A percentile compares a stretch with the other conserved stretches of the same genome.
These are phyloP conservation scores for Taphrina wiesneri DNA, from an alignment of 1,139 yeast species.

Conservation along the genomic window DNA sequence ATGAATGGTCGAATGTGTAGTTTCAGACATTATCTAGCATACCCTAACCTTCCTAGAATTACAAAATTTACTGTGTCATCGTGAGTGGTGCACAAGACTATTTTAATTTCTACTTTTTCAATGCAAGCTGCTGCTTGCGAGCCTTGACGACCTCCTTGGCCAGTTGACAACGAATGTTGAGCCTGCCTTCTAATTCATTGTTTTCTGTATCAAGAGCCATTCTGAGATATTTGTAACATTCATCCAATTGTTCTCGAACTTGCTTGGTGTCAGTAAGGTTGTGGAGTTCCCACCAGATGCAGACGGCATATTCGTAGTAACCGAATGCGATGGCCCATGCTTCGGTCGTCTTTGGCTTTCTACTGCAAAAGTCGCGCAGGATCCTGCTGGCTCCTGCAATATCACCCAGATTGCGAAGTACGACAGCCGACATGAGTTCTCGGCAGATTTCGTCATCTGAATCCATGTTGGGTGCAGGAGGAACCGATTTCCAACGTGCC, in stretches of 20 bases:
- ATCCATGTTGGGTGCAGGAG: constrained; percentile 31
- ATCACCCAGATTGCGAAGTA: constrained; percentile 26
- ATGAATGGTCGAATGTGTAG: neutral
- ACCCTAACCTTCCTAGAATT: neutral
- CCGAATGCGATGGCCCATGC: constrained; percentile 35
- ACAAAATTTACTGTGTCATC: neutral
- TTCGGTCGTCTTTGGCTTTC: constrained; percentile 22
- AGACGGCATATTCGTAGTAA: constrained; percentile 33
- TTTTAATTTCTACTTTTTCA: neutral
- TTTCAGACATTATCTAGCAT: neutral
- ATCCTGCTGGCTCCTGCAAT: neutral
- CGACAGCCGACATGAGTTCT: constrained; percentile 31
- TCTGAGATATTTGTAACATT: constrained; percentile 26
- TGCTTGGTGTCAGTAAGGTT: neutral
- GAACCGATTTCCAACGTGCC: constrained; percentile 5
- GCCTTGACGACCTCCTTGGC: constrained; percentile 34
- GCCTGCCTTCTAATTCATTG: constrained; percentile 35
- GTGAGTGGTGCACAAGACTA: neutral
- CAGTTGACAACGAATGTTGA: constrained; percentile 33
- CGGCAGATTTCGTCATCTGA: constrained; percentile 30
- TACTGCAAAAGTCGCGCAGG: constrained; percentile 12
- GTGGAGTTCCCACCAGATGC: constrained; percentile 23
- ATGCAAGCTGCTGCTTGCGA: neutral
- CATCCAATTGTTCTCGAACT: constrained; percentile 16
- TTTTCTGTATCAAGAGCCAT: constrained; percentile 33